Base-by-base conservation (phyloP, 257 asterid genomes). In the Plantago ovata region DNA sequence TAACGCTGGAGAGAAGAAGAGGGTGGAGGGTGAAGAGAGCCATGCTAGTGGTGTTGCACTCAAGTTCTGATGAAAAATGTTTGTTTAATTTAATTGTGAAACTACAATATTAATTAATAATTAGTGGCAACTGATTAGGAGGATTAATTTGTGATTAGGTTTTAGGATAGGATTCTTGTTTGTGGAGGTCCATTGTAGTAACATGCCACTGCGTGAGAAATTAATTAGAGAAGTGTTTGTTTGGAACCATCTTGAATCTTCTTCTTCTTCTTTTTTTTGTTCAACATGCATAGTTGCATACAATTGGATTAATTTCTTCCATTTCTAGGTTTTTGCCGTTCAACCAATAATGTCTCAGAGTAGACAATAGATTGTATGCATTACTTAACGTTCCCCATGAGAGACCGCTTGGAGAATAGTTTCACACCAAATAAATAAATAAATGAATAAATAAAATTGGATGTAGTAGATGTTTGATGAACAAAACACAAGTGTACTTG, bases 31-130 rank as follows among this genome's bases (percentile, higher is more conserved):
- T 7, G 85, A 78, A 36, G 87, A 80, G 28, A 82, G 87, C 64
- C 79, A 82, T 42, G 82, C 78, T 0, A 82, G 81, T 60, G 89
- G 71, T 23, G 76, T 79, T 32, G 76, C 72, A 61, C 89, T 87
- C 33, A 87, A 87, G 61, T 84, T 84, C 79, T 84, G 41, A 54
- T 24, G 11, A 57, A 42, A 11, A 3, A 4, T n/a, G n/a, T 12
- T 18, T 24, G n/a, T 36, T 48, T 48, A 10, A 36, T 49, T 13
- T 15, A 3, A 18, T 36, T n/a, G 3, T 20, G 9, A 1, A 1
- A 2, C 60, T 64, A 38, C 20, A 18, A 18, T 53, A 44, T n/a
- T 36, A 22, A 8, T 22, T 28, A 36, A 62, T 23, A 22, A 62
- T 24, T 59, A 22, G 52, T 70, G 50, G 38, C 23, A 24, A 3